Evolutionary conservation across 75 land plant species (phyloP), one percentile per base, ranked within the genome.

Genomic region (Pinus albicaulis): DNA sequence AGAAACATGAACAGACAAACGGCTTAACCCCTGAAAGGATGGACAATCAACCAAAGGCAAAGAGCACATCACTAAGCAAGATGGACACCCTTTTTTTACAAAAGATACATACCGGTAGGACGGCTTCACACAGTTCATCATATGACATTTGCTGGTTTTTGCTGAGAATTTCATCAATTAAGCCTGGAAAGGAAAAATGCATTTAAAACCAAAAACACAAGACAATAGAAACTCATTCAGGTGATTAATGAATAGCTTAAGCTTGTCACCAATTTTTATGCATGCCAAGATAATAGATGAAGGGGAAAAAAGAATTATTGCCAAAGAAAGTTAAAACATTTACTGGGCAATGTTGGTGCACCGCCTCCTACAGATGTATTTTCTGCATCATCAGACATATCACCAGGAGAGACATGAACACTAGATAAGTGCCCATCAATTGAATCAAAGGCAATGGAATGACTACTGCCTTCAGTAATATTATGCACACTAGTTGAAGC

Each of bases 101-200:
- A 20, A 3, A 68, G 53, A 68, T 68, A 26, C 86, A 82, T 89
- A 94, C 97, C 63, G 94, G 93, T 70, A 85, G 75, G 25, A 92
- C 97, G 44, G 88, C 94, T 76, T 89, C 82, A 77, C 92, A 89
- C 0, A 90, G 86, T 78, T 83, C 90, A 38, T 92, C 97, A 80
- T 81, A 85, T 23, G 97, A 82, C 81, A 90, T 83, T 16, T 81
- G 59, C 65, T 68, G 78, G 23, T 81, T 86, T 72, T 82, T 82
- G 59, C 82, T 85, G 79, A 93, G 83, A 12, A 93, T 85, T 57
- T 94, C 92, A 69, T 83, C 86, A 52, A 92, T 88, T 71, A 94
- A 79, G 22, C 91, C 97, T 94, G 81, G 34, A 77, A 74, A 15
- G 34, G 17, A 71, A 36, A 34, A 76, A n/a, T 19, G 4, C 4